A percentile compares a stretch with the other conserved stretches of the same genome.
phyloP scores from a whole-genome alignment of 345 rosid species.

The Camelina laxa region DNA sequence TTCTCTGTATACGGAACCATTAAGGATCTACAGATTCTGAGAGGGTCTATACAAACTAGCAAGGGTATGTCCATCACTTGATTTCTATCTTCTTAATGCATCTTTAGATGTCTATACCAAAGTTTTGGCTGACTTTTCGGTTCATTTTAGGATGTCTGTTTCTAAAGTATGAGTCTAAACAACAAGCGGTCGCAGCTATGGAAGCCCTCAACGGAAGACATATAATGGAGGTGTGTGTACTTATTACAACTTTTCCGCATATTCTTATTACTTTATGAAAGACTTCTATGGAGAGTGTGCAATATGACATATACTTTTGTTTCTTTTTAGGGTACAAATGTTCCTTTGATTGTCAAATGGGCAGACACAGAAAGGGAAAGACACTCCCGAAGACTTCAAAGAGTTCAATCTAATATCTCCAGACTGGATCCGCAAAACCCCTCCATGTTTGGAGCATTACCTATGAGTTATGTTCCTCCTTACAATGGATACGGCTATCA shows the following conservation, averaged over 20 bases:
- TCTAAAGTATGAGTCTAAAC: slow-evolving; percentile 90
- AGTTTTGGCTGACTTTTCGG: neutral
- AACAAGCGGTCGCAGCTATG: slow-evolving; percentile 87
- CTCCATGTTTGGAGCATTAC: slow-evolving; percentile 85
- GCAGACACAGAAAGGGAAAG: slow-evolving; percentile 99
- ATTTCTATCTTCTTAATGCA: neutral
- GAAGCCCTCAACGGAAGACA: slow-evolving; percentile 89
- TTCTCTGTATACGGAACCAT: slow-evolving; percentile 81
- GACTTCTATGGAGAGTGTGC: neutral
- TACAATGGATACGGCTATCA: slow-evolving; percentile 94
- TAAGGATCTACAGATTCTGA: slow-evolving; percentile 85
- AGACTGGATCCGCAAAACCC: slow-evolving; percentile 68
- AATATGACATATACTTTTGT: slow-evolving; percentile 28
- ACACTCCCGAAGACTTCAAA: slow-evolving; percentile 85
- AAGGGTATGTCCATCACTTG: slow-evolving; percentile 56
- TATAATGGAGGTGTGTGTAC: slow-evolving; percentile 95
- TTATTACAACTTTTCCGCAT: neutral
- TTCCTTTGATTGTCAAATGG: slow-evolving; percentile 99
- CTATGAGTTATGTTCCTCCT: slow-evolving; percentile 81
- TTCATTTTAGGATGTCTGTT: slow-evolving; percentile 78
- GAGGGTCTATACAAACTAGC: slow-evolving; percentile 94
- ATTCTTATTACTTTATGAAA: neutral
- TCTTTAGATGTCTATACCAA: neutral
- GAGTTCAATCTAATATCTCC: slow-evolving; percentile 70
- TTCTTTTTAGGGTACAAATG: slow-evolving; percentile 78